Conservation (phyloP, 192 early-diverging fungal genomes). For the Coemansia sp. region DNA sequence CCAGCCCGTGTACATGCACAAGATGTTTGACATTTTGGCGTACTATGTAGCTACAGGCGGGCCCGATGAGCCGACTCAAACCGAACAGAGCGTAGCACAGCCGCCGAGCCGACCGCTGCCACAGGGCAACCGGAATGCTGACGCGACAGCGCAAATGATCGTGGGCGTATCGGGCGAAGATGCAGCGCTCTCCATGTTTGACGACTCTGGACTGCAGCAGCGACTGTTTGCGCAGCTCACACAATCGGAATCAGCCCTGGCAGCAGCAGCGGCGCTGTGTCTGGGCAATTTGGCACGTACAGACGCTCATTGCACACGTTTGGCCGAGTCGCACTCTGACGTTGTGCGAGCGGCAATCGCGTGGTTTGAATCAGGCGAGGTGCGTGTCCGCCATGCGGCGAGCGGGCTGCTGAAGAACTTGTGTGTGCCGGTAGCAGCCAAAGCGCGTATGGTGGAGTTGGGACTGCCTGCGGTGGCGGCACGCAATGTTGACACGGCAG, state of each 20-base stretch:
- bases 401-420: constrained; percentile 70
- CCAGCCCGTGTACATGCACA: constrained; percentile 20
- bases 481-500: constrained; percentile 27
- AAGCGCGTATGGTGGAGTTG: constrained; percentile 14
- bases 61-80: constrained; percentile 1
- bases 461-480: constrained; percentile 24
- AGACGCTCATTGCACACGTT: constrained; percentile 62
- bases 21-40: constrained; percentile 35
- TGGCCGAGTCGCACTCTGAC: constrained; percentile 61
- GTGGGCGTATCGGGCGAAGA: constrained; percentile 47
- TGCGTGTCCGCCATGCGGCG: constrained; percentile 59
- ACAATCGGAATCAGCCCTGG: constrained; percentile 23
- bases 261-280: constrained; percentile 58
- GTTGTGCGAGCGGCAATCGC: constrained; percentile 40
- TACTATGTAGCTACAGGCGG: constrained; percentile 10
- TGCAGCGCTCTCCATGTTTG: constrained; percentile 38
- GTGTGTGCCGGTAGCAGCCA: constrained; percentile 54
- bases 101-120: constrained; percentile 9
- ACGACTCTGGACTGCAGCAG: constrained; percentile 11
- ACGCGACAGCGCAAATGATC: constrained; percentile 43
- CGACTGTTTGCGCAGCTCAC: constrained; percentile 15
- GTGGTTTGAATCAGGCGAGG: constrained; percentile 49
- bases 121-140: constrained; percentile 22
- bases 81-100: not conserved
- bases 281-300: constrained; percentile 73